These are phyloP conservation scores for Capsicum baccatum DNA, from an alignment of 257 asterid genomes.

Conservation along the genomic window DNA sequence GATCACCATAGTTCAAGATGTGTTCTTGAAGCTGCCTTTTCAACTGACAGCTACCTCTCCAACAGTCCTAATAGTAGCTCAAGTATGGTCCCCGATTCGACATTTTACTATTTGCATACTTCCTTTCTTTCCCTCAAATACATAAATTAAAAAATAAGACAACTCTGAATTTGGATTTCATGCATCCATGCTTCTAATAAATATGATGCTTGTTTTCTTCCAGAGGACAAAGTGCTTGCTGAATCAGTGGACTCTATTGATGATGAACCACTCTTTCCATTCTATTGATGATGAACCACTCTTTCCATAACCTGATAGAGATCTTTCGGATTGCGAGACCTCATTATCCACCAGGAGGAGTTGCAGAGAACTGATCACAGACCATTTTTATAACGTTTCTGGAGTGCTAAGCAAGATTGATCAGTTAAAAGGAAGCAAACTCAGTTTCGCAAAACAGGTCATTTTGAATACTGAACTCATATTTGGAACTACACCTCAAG, in stretches of 20 bases:
- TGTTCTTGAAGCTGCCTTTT: constrained; percentile 77
- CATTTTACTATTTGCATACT: not conserved
- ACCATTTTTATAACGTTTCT: constrained; percentile 55
- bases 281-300: constrained; percentile 40
- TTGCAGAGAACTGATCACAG: constrained; percentile 40
- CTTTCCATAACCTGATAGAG: constrained; percentile 42
- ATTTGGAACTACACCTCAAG: constrained; percentile 45
- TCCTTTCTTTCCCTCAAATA: constrained; percentile 13
- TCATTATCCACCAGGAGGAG: constrained; percentile 35
- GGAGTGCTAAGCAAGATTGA: constrained; percentile 55
- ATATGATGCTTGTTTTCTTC: constrained; percentile 14
- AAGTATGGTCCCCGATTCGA: constrained; percentile 47
- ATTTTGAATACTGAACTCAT: constrained; percentile 70
- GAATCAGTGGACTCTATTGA: constrained; percentile 46
- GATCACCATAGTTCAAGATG: constrained; percentile 88
- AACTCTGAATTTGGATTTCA: not conserved
- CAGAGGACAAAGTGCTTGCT: constrained; percentile 52
- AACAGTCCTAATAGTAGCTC: constrained; percentile 65
- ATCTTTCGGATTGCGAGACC: constrained; percentile 57
- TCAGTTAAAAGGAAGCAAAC: constrained; percentile 59
- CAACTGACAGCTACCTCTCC: constrained; percentile 73
- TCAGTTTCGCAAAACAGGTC: constrained; percentile 59
- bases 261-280: too few species aligned
- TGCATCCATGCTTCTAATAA: constrained; percentile 23
- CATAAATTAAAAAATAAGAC: not conserved